Base-by-base conservation (phyloP, 176 grass and related monocot genomes). In the Musa schizocarpa region DNA sequence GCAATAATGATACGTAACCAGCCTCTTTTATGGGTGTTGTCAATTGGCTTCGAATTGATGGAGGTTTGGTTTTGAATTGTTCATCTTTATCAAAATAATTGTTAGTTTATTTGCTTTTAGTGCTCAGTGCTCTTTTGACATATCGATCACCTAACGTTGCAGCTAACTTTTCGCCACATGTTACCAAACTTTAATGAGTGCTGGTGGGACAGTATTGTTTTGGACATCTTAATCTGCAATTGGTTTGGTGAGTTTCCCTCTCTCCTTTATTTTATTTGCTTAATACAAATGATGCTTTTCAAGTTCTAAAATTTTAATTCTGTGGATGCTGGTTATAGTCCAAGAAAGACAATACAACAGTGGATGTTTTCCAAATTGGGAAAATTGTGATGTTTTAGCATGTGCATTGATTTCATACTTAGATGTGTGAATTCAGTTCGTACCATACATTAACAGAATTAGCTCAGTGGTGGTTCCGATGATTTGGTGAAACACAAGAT, bases 1-100 rank as follows among this genome's bases (percentile, higher is more conserved):
- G 95, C 95, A 83, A 99, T 99, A 85, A 99, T 99, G 95, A 99
- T 99, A 85, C 80, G 95, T 78, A 99, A 99, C 80, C 95, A 99
- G 87, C 84, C 95, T 69, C 95, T 99, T 89, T 54, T 99, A 63
- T 99, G 95, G 95, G 84, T 99, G 9, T 87, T 99, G 71, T 99
- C 95, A 72, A 92, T 99, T 81, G 95, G 95, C 10, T 99, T 99
- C 59, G 95, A 99, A 73, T 75, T 99, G 84, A 99, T 99, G 95
- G 95, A 99, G 88, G 95, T 94, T 53, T 22, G 34, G 29, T 77
- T 64, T 51, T 8, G 50, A 50, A 49, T 53, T 26, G 12, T 55
- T 1, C 13, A 19, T 1, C 1, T 14, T 17, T 9, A 19, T 23
- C 9, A 51, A 71, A 16, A 56, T 34, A 14, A 56, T 2, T 9